Conservation (phyloP, 257 asterid species). For the Avicennia marina region DNA sequence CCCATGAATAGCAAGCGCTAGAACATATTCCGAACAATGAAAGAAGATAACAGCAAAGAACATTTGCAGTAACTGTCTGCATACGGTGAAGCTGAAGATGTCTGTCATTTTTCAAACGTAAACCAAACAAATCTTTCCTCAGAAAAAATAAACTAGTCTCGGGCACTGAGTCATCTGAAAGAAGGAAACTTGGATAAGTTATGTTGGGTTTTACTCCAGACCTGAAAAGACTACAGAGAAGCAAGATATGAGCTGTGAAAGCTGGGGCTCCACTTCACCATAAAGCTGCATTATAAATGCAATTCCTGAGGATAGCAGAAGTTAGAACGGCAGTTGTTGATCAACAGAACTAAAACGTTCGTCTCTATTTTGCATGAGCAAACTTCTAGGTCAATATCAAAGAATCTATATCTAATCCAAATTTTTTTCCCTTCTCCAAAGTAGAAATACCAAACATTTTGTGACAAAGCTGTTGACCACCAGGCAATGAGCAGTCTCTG, state of each 20-base stretch:
- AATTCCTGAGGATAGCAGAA: conserved; percentile 38
- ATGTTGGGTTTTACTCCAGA: conserved; percentile 24
- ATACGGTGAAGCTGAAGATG: conserved; percentile 47
- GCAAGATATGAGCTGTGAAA: conserved; percentile 28
- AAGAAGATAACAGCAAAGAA: conserved; percentile 57
- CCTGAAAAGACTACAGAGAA: conserved; percentile 44
- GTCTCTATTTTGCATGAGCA: background rate
- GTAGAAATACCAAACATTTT: background rate
- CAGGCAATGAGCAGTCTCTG: background rate
- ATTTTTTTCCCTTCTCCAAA: background rate
- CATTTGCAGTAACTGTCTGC: conserved; percentile 68
- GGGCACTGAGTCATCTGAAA: conserved; percentile 22
- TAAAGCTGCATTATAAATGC: conserved; percentile 28
- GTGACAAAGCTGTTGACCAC: background rate
- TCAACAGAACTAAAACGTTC: background rate
- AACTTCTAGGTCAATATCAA: background rate
- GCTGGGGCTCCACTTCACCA: conserved; percentile 26
- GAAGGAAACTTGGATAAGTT: conserved; percentile 12
- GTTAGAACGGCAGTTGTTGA: conserved; percentile 2
- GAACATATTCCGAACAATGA: conserved; percentile 65
- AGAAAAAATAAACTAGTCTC: conserved; percentile 15
- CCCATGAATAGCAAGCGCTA: conserved; percentile 64
- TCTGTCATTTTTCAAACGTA: conserved; percentile 55
- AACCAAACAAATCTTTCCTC: conserved; percentile 25
- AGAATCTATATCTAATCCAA: background rate